Percentiles rank a stretch among this genome's conserved stretches.
These are phyloP conservation scores for Daedaleopsis sinensis DNA, from an alignment of 768 basidiomycete species.

Conservation along the genomic window DNA sequence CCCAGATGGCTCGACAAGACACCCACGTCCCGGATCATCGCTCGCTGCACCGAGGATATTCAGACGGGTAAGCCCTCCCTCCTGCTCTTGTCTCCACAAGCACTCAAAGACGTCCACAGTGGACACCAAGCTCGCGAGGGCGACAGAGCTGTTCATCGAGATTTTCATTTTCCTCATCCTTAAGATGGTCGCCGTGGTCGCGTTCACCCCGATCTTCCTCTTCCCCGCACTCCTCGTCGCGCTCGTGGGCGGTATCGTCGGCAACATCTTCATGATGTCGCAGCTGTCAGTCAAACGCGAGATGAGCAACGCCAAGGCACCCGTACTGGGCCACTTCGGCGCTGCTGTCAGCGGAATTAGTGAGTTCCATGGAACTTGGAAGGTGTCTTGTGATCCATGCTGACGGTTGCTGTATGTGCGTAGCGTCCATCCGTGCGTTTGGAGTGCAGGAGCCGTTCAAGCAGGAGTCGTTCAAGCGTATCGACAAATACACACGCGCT, in stretches of 20 bases:
- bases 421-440: slow-evolving; percentile 58
- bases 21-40: slow-evolving; percentile 60
- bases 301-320: slow-evolving; percentile 54
- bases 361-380: slow-evolving; percentile 29
- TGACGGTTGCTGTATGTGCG: background rate
- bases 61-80: slow-evolving; percentile 30
- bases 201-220: slow-evolving; percentile 46
- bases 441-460: slow-evolving; percentile 50
- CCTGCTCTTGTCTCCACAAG: background rate
- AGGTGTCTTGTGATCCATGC: background rate
- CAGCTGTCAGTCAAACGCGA: slow-evolving; percentile 62
- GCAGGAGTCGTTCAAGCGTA: slow-evolving; percentile 43
- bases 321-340: slow-evolving; percentile 54
- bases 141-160: slow-evolving; percentile 34
- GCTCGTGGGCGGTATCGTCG: slow-evolving; percentile 45
- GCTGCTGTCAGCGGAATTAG: slow-evolving; percentile 55
- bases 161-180: slow-evolving; percentile 29
- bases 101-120: slow-evolving; percentile 23
- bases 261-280: slow-evolving; percentile 57
- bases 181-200: slow-evolving; percentile 37
- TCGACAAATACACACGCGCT: slow-evolving; percentile 49
- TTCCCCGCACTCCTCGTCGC: slow-evolving; percentile 41
- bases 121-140: slow-evolving; percentile 36
- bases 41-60: slow-evolving; percentile 72
- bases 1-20: slow-evolving; percentile 52